A percentile compares a stretch with the other conserved stretches of the same genome.
Conservation (phyloP, 805 yeast genomes). For the Barnettozyma pratensis region DNA sequence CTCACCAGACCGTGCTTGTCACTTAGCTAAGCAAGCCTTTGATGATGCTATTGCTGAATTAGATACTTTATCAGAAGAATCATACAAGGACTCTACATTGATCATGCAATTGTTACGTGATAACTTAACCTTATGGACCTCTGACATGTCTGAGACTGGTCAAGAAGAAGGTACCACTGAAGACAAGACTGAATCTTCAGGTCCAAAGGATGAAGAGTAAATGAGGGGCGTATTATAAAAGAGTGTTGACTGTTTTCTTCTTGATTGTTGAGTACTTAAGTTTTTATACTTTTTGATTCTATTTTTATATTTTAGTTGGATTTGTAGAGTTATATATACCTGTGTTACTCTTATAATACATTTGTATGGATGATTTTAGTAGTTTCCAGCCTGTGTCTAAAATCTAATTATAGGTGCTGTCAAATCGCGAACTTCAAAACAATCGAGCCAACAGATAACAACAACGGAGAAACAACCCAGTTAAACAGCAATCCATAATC, state of each 20-base stretch:
- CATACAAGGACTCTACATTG: slow-evolving; percentile 96
- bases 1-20: slow-evolving; percentile 98
- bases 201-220: slow-evolving; percentile 29
- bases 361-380: too few relatives aligned
- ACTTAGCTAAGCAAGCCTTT: slow-evolving; percentile 97
- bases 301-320: not conserved
- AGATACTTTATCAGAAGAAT: slow-evolving; percentile 95
- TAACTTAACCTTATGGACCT: slow-evolving; percentile 97
- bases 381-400: too few relatives aligned
- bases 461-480: not conserved
- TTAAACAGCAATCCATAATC: not conserved
- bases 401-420: not conserved
- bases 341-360: too few relatives aligned
- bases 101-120: slow-evolving; percentile 99
- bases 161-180: slow-evolving; percentile 46
- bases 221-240: not conserved
- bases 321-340: not conserved
- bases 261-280: not conserved
- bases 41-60: slow-evolving; percentile 99
- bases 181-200: slow-evolving; percentile 24
- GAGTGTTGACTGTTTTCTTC: slow-evolving; percentile 1
- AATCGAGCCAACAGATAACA: not conserved
- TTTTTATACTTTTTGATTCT: slow-evolving; percentile 6
- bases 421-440: not conserved
- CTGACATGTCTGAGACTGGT: slow-evolving; percentile 83